These are phyloP conservation scores for Chenopodium suecicum DNA, from an alignment of 148 eudicot species.

Conservation along the genomic window DNA sequence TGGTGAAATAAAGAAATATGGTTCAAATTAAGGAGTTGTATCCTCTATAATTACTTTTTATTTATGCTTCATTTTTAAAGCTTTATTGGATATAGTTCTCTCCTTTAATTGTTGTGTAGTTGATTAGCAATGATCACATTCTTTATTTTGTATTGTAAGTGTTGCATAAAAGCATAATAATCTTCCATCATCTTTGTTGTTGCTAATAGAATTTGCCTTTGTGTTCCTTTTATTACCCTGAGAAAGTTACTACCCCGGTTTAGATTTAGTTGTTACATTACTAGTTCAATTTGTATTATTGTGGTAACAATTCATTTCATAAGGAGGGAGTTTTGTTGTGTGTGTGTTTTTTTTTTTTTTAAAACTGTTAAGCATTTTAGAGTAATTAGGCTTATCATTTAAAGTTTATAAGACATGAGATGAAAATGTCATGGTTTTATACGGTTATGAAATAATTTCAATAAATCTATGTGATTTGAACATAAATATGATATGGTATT, in stretches of 20 bases:
- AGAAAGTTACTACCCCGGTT: not conserved
- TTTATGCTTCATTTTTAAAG: not conserved
- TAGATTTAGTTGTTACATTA: too few relatives aligned
- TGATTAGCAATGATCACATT: not conserved
- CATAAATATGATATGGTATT: too few relatives aligned
- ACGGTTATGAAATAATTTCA: too few relatives aligned
- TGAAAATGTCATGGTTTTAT: too few relatives aligned
- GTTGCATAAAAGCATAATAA: not conserved
- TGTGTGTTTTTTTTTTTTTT: too few relatives aligned
- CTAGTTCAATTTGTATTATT: too few relatives aligned
- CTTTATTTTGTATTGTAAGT: not conserved
- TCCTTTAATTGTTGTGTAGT: not conserved
- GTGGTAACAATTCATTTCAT: not conserved
- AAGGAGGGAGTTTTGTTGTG: too few relatives aligned
- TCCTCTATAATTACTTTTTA: constrained; percentile 24
- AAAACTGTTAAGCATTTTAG: too few relatives aligned
- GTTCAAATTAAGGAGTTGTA: constrained; percentile 52
- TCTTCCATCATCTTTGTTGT: not conserved
- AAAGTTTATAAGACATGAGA: too few relatives aligned
- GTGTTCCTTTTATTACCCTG: not conserved
- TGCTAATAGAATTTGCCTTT: not conserved
- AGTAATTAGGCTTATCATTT: too few relatives aligned
- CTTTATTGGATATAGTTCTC: not conserved
- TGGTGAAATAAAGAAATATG: not conserved
- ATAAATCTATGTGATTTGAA: too few relatives aligned